Evolutionary conservation across 768 basidiomycete species (phyloP), one percentile per base, ranked within the genome.

Genomic region (Phanerochaete carnosa): DNA sequence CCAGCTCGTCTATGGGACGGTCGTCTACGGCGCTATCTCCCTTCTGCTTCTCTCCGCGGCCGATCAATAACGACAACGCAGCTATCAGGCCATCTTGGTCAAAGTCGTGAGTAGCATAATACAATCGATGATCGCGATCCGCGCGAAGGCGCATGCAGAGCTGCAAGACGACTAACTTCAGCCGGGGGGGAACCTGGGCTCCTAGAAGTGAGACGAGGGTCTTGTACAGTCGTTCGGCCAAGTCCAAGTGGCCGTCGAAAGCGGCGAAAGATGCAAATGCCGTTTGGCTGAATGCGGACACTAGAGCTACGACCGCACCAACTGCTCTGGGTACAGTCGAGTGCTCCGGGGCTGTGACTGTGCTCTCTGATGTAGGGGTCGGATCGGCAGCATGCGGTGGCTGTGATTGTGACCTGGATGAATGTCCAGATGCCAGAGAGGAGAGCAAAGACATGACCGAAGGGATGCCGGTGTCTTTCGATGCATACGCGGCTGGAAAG

Each of bases 61-160:
- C 79, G 35, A 95, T 83, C 37, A 92, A 77, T 2, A 80, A 77
- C 1, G 88, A 87, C 7, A 94, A 83, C 46, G 79, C 78, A 4
- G 72, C 65, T 29, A 85, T 79, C 45, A 87, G 79, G 7, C 84
- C 83, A 55, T 89, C 80, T 1, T 78, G 74, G 63, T 90, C 88
- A 63, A 80, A 79, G 22, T 74, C 76, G 16, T 72, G 73, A 46
- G 80, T 75, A 22, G 83, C 79, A 58, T 89, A 88, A 71, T 88
- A 97, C 43, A 98, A 68, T 12, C 88, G 81, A 68, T 99, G 96
- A 65, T 95, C 90, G 0, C 92, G 85, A 69, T 97, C 95, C 0
- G 91, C 94, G 58, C 96, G 82, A 22, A 98, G 77, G 15, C 93
- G 86, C 78, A 95, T 86, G 64, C 97, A 71, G 78, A 96, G 97